Conservation (phyloP, 768 basidiomycete species). For the Hygrocybe coccinea region DNA sequence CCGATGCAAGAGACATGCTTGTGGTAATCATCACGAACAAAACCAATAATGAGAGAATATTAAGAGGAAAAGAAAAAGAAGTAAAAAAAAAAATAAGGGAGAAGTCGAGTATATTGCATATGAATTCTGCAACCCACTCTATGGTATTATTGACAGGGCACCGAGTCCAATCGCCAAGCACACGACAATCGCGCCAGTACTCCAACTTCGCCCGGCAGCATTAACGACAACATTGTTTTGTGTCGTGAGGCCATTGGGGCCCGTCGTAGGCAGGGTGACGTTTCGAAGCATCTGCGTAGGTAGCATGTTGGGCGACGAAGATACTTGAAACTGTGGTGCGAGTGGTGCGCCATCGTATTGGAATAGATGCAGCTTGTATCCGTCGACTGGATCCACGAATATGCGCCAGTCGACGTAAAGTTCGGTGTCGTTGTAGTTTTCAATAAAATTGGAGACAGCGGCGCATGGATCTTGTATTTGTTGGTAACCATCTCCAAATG, state of each 20-base stretch:
- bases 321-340: constrained; percentile 62
- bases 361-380: constrained; percentile 72
- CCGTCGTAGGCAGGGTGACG: constrained; percentile 23
- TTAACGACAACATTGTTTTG: constrained; percentile 4
- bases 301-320: constrained; percentile 80
- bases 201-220: constrained; percentile 1
- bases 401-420: constrained; percentile 65
- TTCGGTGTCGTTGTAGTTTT: constrained; percentile 75
- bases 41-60: background rate
- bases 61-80: background rate
- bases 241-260: constrained; percentile 19
- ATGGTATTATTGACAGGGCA: background rate
- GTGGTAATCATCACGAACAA: background rate
- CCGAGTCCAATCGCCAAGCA: background rate
- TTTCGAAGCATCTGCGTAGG: constrained; percentile 68
- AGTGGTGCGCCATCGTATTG: constrained; percentile 72
- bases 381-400: constrained; percentile 55
- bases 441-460: constrained; percentile 81
- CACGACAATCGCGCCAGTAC: background rate
- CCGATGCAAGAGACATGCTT: background rate
- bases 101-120: background rate
- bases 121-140: background rate
- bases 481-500: constrained; percentile 85
- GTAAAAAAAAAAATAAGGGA: background rate
- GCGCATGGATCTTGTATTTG: constrained; percentile 94